phyloP scores from a whole-genome alignment of 495 filamentous ascomycete genomes.

The Geopyxis carbonaria region DNA sequence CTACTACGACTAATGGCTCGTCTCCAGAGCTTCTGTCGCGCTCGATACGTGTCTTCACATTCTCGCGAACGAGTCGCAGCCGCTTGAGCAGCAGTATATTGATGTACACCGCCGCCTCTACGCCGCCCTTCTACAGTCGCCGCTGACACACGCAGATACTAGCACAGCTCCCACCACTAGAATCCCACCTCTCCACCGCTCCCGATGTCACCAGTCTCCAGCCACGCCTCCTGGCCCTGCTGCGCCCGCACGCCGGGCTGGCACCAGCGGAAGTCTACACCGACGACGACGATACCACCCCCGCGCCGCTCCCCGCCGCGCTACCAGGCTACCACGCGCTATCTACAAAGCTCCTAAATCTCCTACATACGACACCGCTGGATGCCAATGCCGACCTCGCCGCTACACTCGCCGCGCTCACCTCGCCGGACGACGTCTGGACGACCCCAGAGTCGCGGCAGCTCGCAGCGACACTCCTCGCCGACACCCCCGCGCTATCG shows the following conservation, averaged over 20 bases:
- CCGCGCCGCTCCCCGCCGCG: background rate
- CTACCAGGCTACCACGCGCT: constrained; percentile 3
- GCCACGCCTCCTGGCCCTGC: background rate
- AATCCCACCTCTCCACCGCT: background rate
- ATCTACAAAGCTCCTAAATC: constrained; percentile 1
- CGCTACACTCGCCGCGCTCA: constrained; percentile 6
- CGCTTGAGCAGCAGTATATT: constrained; percentile 2
- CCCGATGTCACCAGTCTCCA: background rate
- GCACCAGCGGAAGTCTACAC: constrained; percentile 9
- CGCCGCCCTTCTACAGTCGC: background rate
- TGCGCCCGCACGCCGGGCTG: constrained; percentile 8
- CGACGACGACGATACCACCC: constrained; percentile 7
- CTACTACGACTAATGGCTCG: background rate
- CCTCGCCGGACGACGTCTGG: constrained; percentile 10
- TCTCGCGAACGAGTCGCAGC: background rate
- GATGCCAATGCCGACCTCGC: background rate
- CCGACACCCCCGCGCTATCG: background rate
- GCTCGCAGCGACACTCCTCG: background rate
- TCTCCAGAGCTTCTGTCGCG: constrained; percentile 3
- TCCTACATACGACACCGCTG: background rate
- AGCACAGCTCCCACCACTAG: background rate
- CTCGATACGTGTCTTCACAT: background rate
- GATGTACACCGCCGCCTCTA: background rate
- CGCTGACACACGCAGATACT: constrained; percentile 1
- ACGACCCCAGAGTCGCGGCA: constrained; percentile 7